Evolutionary conservation across 768 basidiomycete genomes (phyloP).

Genomic region (Tubosaeta sp.): DNA sequence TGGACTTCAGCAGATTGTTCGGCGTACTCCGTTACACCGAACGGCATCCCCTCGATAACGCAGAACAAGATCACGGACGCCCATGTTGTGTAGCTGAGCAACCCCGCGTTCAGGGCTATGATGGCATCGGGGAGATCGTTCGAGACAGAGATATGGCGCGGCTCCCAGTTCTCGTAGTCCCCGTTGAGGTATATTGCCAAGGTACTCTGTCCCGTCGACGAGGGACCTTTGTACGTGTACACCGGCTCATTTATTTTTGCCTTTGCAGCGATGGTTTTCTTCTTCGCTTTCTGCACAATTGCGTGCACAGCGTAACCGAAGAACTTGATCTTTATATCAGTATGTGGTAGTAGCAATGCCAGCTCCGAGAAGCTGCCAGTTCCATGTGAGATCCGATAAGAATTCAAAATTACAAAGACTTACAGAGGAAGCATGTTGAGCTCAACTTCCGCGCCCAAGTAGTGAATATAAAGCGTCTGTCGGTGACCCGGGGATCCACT

Average conservation of each 20-base stretch:
- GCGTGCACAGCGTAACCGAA: constrained; percentile 34
- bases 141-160: constrained; percentile 16
- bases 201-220: constrained; percentile 35
- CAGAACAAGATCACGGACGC: constrained; percentile 31
- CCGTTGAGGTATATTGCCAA: constrained; percentile 36
- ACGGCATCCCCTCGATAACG: constrained; percentile 25
- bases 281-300: constrained; percentile 30
- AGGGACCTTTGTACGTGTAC: constrained; percentile 35
- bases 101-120: constrained; percentile 39
- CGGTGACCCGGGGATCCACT: constrained; percentile 18
- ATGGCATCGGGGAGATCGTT: constrained; percentile 37
- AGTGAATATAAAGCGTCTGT: constrained; percentile 32
- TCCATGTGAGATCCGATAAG: background rate
- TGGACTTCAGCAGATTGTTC: constrained; percentile 34
- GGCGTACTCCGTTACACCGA: constrained; percentile 36
- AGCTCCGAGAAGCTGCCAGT: constrained; percentile 41
- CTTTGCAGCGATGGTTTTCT: constrained; percentile 30
- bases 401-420: constrained; percentile 9
- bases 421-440: constrained; percentile 39
- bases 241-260: constrained; percentile 27
- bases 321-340: constrained; percentile 41
- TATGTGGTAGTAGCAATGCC: constrained; percentile 41
- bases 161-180: constrained; percentile 24
- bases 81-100: constrained; percentile 37
- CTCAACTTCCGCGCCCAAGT: constrained; percentile 39